Base-by-base conservation (phyloP, 2,329 filamentous ascomycete genomes). In the Penicillium sp. region DNA sequence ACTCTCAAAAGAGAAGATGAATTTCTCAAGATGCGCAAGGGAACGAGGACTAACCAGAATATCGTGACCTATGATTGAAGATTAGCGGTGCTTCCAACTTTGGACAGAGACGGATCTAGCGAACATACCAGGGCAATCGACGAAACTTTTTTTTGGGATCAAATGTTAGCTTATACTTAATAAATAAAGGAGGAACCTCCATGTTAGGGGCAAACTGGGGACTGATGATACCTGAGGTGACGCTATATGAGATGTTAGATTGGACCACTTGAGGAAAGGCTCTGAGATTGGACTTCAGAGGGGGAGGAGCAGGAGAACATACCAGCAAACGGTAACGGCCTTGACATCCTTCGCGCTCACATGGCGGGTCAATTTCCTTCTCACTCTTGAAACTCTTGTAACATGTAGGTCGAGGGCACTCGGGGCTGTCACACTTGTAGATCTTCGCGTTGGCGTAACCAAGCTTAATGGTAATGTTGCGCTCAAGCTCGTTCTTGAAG, bases 391-490 rank as follows among this genome's bases (percentile, higher is more conserved):
- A 99, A 79, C 91, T 96, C 77, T 90, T 86, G 82, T 93, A 99
- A 84, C 93, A 97, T 68, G 90, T 93, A 64, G 94, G 94, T 70
- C 94, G 86, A 59, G 94, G 94, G 82, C 94, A 99, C 66, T 90
- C 88, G 53, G 82, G 77, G 79, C 91, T 97, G 79, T 97, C 91
- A 79, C 94, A 99, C 84, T 97, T 91, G 88, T 97, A 99, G 78
- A 99, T 93, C 81, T 99, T 97, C 70, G 94, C 94, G 78, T 99
- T 99, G 77, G 94, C 94, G 78, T 99, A 99, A 76, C 94, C 94
- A 71, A 99, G 86, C 87, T 99, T 99, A 83, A 99, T 99, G 72
- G 94, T 99, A 73, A 99, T 99, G 79, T 99, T 99, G 73, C 94
- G 86, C 81, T 97, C 96, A 80, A 97, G 82, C 81, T 99, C 94